Evolutionary conservation across 2,329 filamentous ascomycete genomes (phyloP).

Genomic region (Xylaria hypoxylon): DNA sequence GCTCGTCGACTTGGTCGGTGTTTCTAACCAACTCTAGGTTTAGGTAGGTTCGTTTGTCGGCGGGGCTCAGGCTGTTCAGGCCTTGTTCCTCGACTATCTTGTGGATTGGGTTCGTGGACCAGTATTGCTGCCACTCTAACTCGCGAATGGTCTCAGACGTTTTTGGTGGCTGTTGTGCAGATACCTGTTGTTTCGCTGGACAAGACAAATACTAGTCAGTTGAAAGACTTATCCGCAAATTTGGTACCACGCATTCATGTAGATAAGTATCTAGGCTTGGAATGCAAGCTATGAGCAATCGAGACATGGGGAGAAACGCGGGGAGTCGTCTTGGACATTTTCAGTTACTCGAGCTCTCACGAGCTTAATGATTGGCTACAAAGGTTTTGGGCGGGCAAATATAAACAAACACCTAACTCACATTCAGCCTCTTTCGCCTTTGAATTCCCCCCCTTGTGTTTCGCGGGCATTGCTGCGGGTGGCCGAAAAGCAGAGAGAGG

Average conservation of each 20-base stretch:
- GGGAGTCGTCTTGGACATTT: not conserved
- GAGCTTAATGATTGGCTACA: constrained; percentile 26
- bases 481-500: constrained; percentile 28
- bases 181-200: constrained; percentile 41
- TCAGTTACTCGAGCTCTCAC: not conserved
- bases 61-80: constrained; percentile 58
- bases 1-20: constrained; percentile 52
- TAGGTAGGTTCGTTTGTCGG: constrained; percentile 63
- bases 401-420: constrained; percentile 41
- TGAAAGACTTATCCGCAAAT: not conserved
- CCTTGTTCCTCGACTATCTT: constrained; percentile 59
- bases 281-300: constrained; percentile 21
- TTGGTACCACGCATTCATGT: not conserved
- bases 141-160: constrained; percentile 61
- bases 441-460: constrained; percentile 47
- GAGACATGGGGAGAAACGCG: not conserved
- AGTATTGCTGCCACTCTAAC: constrained; percentile 60
- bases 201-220: constrained; percentile 12
- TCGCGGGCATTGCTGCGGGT: constrained; percentile 48
- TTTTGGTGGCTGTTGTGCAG: constrained; percentile 49
- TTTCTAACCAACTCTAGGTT: constrained; percentile 59
- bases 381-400: not conserved
- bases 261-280: not conserved
- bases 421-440: constrained; percentile 48
- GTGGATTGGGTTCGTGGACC: constrained; percentile 63